These are phyloP conservation scores for Raffaelea deltoideospora DNA, from an alignment of 2,329 filamentous ascomycete genomes.

Conservation along the genomic window DNA sequence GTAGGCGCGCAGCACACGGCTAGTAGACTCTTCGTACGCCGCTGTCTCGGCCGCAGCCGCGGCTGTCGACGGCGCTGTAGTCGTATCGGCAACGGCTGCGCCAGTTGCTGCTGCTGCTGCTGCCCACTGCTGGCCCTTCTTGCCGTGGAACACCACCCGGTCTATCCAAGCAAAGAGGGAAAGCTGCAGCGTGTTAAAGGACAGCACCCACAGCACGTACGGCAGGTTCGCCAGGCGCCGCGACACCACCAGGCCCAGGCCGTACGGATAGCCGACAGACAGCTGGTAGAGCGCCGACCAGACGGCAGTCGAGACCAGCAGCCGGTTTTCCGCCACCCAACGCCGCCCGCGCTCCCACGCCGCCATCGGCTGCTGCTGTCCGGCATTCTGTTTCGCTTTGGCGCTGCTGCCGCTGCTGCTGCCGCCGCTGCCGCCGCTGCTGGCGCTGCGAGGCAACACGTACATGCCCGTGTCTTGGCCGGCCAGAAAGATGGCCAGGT, in stretches of 20 bases:
- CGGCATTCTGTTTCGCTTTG: too few relatives aligned
- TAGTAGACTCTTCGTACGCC: constrained; percentile 56
- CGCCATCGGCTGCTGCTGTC: too few relatives aligned
- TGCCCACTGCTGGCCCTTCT: too few relatives aligned
- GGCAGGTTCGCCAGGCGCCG: constrained; percentile 84
- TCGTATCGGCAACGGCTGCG: too few relatives aligned
- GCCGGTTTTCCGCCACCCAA: constrained; percentile 21
- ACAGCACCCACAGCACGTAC: constrained; percentile 84
- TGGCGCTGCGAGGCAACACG: constrained; percentile 48
- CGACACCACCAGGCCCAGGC: constrained; percentile 63
- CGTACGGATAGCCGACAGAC: constrained; percentile 50
- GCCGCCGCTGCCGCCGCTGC: constrained; percentile 8
- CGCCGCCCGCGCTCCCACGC: too few relatives aligned
- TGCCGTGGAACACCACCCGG: constrained; percentile 56
- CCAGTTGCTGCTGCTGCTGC: too few relatives aligned
- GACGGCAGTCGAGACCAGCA: constrained; percentile 47
- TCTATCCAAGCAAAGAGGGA: constrained; percentile 67
- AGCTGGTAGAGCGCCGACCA: constrained; percentile 61
- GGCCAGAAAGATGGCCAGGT: constrained; percentile 85
- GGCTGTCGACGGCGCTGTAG: constrained; percentile 34
- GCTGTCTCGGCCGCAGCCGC: constrained; percentile 43
- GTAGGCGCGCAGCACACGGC: constrained; percentile 63
- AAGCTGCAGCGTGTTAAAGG: constrained; percentile 79
- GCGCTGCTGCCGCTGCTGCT: neutral
- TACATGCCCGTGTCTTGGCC: constrained; percentile 74